Conservation (phyloP, 352 stramenopile genomes). For the Aphanomyces cochlioides region DNA sequence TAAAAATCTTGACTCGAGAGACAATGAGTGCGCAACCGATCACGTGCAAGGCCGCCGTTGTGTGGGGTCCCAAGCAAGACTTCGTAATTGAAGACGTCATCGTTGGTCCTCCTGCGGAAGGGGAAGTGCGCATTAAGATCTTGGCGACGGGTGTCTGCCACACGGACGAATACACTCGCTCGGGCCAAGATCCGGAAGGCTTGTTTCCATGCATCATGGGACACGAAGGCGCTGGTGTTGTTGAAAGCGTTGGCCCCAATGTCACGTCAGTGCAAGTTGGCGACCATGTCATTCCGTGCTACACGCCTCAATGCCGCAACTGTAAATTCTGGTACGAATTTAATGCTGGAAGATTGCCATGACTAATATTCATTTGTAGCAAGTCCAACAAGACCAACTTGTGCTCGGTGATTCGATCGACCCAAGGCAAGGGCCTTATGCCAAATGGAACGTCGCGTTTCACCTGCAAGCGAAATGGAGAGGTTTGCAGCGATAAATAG, state of each 20-base stretch:
- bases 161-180: constrained; percentile 85
- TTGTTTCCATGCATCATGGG: constrained; percentile 87
- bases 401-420: constrained; percentile 78
- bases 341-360: neutral
- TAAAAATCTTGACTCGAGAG: neutral
- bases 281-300: constrained; percentile 95
- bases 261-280: constrained; percentile 79
- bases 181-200: constrained; percentile 68
- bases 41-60: constrained; percentile 87
- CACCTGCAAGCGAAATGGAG: constrained; percentile 82
- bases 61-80: constrained; percentile 81
- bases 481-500: constrained; percentile 36
- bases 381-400: constrained; percentile 85
- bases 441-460: constrained; percentile 78
- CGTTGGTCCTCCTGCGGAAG: constrained; percentile 54
- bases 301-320: constrained; percentile 88
- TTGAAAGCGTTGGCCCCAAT: constrained; percentile 75
- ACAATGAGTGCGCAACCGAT: constrained; percentile 54
- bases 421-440: constrained; percentile 75
- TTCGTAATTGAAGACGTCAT: constrained; percentile 80
- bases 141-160: constrained; percentile 81
- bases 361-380: constrained; percentile 32
- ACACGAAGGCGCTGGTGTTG: constrained; percentile 77
- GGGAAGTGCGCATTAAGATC: constrained; percentile 83
- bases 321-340: constrained; percentile 80